A percentile compares a stretch with the other conserved stretches of the same genome.
phyloP scores from a whole-genome alignment of 2,329 filamentous ascomycete genomes.

The Mycosphaerella sp. region DNA sequence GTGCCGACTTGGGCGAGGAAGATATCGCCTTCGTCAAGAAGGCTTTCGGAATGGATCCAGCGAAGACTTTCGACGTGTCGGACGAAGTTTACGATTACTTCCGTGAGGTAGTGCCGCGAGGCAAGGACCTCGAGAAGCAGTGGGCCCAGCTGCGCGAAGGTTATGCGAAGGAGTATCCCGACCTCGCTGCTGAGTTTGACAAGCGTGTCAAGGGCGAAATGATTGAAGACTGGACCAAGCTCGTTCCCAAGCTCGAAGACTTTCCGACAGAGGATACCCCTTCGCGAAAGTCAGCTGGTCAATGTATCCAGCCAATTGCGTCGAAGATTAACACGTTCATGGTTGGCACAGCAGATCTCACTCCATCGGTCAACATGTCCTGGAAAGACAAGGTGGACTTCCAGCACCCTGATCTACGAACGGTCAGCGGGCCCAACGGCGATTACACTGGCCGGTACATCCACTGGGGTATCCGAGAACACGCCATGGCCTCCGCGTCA shows the following conservation, averaged over 20 bases:
- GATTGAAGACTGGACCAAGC: conserved; percentile 43
- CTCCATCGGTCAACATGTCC: conserved; percentile 36
- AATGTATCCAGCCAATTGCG: conserved; percentile 37
- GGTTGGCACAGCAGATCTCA: conserved; percentile 37
- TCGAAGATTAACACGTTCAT: conserved; percentile 33
- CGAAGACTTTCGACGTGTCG: conserved; percentile 34
- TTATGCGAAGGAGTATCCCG: conserved; percentile 45
- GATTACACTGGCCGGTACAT: conserved; percentile 47
- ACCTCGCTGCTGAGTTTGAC: conserved; percentile 47
- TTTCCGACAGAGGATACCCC: conserved; percentile 46
- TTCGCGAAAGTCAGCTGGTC: conserved; percentile 46
- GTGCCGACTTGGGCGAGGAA: conserved; percentile 51
- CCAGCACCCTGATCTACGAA: conserved; percentile 37
- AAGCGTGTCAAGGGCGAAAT: conserved; percentile 46
- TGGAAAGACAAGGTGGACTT: conserved; percentile 47
- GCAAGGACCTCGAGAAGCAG: conserved; percentile 42
- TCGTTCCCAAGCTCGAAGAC: conserved; percentile 43
- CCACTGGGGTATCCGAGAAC: conserved; percentile 56
- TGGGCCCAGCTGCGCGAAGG: conserved; percentile 45
- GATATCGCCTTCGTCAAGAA: conserved; percentile 53
- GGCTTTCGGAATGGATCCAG: conserved; percentile 45
- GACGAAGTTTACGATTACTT: conserved; percentile 51
- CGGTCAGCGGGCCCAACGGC: conserved; percentile 48
- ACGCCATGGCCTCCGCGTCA: conserved; percentile 54
- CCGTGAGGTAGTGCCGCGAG: conserved; percentile 42